Evolutionary conservation across 73 alveolate species (phyloP), one percentile per base, ranked within the genome.

Genomic region (Blepharisma japonicum): DNA sequence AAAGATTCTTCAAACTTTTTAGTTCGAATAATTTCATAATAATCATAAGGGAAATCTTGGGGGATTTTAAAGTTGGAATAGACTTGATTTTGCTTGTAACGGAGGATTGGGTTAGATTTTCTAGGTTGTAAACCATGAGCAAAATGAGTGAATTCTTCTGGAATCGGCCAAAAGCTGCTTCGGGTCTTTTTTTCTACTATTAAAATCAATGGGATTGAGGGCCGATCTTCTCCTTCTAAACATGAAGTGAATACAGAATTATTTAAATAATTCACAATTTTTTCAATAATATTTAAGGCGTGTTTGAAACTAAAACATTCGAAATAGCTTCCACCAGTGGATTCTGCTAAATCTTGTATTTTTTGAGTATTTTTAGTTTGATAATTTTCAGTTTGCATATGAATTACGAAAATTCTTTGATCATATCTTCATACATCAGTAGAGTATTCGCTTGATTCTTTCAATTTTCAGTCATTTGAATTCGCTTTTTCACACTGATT

Each of bases 161-260:
- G 74, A 9, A 61, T 61, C 46, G 74, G 74, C 74, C 74, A 61
- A 25, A 61, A 61, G 74, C 47, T 61, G 47, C 23, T 61, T 25
- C 46, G 0, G 46, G 14, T 61, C 4, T 39, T 61, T 25, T 5
- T 61, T 8, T 61, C 74, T 14, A 61, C 47, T 14, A 61, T 11
- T 14, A 61, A 39, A 9, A 61, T 61, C 74, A 61, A 25, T 9
- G 74, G 74, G 18, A 61, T 61, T 9, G 74, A n/a, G 42, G 42
- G 42, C 5, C 23, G 14, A 9, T 61, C 74, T 1, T 61, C 74
- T 14, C 74, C 14, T 61, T 61, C 74, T 9, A 61, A 39, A 2
- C 47, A 2, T 61, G 74, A n/a, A 20, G 74, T 61, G 18, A 61
- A n/a, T 8, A 61, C 74, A 61, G 14, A 25, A 14, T 61, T 39